Conservation (phyloP, 345 rosid species). For the Eucalyptus curtisii region DNA sequence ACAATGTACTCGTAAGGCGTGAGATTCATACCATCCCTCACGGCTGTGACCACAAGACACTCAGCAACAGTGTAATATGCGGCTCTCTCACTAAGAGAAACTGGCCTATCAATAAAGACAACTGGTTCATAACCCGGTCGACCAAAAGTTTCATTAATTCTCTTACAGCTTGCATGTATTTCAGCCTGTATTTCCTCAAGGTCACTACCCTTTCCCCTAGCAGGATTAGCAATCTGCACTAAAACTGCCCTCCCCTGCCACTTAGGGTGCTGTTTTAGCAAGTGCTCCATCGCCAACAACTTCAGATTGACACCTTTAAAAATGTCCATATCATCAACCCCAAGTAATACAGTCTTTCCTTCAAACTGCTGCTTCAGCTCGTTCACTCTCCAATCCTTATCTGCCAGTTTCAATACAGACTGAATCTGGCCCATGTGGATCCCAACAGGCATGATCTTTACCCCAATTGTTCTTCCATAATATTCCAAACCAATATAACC, state of each 20-base stretch:
- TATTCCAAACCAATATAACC: constrained; percentile 73
- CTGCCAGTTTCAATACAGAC: constrained; percentile 51
- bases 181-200: constrained; percentile 57
- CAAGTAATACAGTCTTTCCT: constrained; percentile 62
- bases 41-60: constrained; percentile 69
- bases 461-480: constrained; percentile 67
- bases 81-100: constrained; percentile 45
- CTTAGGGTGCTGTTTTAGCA: constrained; percentile 60
- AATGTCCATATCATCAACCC: constrained; percentile 80
- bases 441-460: constrained; percentile 79
- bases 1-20: constrained; percentile 66
- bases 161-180: constrained; percentile 43
- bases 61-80: constrained; percentile 66
- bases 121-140: constrained; percentile 53
- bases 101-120: constrained; percentile 50
- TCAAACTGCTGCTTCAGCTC: constrained; percentile 63
- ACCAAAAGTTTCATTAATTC: constrained; percentile 55
- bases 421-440: constrained; percentile 74
- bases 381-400: constrained; percentile 56
- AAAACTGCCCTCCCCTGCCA: constrained; percentile 64
- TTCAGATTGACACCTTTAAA: constrained; percentile 72
- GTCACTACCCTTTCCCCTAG: constrained; percentile 60
- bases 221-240: constrained; percentile 66
- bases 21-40: constrained; percentile 82
- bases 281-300: constrained; percentile 65